Evolutionary conservation across 768 basidiomycete genomes (phyloP).

Genomic region (Galerina sulciceps): DNA sequence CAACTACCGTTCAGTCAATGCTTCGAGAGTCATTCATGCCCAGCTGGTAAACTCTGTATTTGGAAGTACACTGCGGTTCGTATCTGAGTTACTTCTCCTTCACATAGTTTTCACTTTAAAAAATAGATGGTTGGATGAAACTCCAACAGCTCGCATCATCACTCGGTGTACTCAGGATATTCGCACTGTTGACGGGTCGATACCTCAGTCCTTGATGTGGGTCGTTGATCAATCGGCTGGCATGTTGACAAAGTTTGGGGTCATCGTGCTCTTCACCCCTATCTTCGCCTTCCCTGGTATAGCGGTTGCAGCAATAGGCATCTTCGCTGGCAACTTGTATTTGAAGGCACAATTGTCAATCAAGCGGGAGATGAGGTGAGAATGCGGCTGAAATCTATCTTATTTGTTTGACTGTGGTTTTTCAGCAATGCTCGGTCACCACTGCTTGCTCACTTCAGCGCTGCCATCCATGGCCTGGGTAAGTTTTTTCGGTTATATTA

Average conservation of each 20-base stretch:
- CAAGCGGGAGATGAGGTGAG: conserved; percentile 43
- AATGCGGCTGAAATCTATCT: background rate
- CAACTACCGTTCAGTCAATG: conserved; percentile 41
- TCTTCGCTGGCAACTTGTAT: conserved; percentile 43
- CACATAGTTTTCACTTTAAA: background rate
- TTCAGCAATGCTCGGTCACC: conserved; percentile 23
- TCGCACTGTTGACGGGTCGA: conserved; percentile 47
- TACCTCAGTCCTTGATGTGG: conserved; percentile 34
- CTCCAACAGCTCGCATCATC: conserved; percentile 18
- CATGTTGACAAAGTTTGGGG: conserved; percentile 42
- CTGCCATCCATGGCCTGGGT: conserved; percentile 58
- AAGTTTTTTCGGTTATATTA: conserved; percentile 10
- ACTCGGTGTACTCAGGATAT: conserved; percentile 30
- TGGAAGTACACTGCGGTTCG: conserved; percentile 19
- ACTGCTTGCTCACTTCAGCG: conserved; percentile 22
- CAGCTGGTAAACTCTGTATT: conserved; percentile 17
- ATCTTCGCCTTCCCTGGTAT: conserved; percentile 47
- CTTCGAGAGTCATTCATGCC: conserved; percentile 15
- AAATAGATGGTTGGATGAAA: conserved; percentile 36
- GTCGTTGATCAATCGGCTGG: conserved; percentile 28
- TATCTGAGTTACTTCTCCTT: background rate
- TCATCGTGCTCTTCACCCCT: conserved; percentile 45
- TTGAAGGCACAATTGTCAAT: conserved; percentile 46
- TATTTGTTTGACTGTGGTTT: conserved; percentile 1
- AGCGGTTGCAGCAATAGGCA: conserved; percentile 44